Base-by-base conservation (phyloP, 805 yeast species). In the Saccharomycopsis sp. region DNA sequence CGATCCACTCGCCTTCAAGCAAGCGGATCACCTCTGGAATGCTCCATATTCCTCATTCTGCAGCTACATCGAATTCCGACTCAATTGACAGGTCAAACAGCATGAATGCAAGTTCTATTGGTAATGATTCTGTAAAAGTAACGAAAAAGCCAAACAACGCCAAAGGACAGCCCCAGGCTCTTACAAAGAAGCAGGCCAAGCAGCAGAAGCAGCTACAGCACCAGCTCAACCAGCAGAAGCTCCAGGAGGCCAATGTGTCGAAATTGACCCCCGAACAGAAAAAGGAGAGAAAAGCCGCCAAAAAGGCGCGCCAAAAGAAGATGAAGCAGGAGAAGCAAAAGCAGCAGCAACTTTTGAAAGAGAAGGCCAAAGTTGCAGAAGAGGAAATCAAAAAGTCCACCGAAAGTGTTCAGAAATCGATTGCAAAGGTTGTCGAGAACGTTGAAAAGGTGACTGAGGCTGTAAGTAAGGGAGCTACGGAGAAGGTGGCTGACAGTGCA, bases 11-110 rank as follows among this genome's bases (percentile, higher is more conserved):
- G 8, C 66, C 70, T 8, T 64, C 68, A 1, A 64, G 69, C 7
- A 67, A 72, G 53, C 70, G 79, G 65, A 73, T 74, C 52, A 72
- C 76, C 1, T 74, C 78, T 1, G 79, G 79, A 14, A 75, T 73
- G 75, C 64, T 75, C 21, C 65, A 73, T 14, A 74, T 72, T 23
- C 79, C 79, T 1, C 16, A 29, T 8, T 37, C 53, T 4, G 48
- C 48, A 16, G 48, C 16, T n/a, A 12, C 18, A 7, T 5, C 18
- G 20, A 44, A 18, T 44, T 4, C 48, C 18, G 16, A 12, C n/a
- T 37, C 48, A 12, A 12, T 12, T 29, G 37, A 29, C 37, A 29
- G 37, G 5, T 29, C 37, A 29, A 29, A 29, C 37, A 29, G 37
- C 12, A 29, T 29, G 37, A 12, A 29, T 29, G 9, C 12, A 5